Conservation (phyloP, 257 asterid genomes). For the Thymus quinquecostatus region DNA sequence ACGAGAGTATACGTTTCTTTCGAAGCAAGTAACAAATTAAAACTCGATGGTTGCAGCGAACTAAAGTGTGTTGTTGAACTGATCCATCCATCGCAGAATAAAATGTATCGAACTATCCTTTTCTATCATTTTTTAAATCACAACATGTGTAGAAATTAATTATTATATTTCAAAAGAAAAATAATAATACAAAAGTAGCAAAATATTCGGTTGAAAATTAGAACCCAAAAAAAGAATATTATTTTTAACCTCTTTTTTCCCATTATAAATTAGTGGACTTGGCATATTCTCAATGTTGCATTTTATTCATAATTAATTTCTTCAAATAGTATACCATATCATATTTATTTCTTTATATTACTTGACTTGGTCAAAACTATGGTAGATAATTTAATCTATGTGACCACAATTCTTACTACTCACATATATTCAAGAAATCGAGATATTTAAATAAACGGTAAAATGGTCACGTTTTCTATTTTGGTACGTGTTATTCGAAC, state of each 20-base stretch:
- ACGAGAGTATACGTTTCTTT: background rate
- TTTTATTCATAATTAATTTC: background rate
- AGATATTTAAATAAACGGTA: too few relatives aligned
- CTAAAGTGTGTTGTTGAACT: constrained; percentile 53
- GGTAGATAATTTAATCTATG: background rate
- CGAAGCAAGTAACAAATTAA: constrained; percentile 15
- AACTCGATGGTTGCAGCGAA: constrained; percentile 53
- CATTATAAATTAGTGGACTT: constrained; percentile 7
- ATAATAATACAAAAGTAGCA: constrained; percentile 17
- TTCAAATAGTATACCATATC: background rate
- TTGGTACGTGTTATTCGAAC: too few relatives aligned
- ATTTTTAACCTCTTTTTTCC: background rate
- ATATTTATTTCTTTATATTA: background rate
- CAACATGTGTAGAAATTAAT: constrained; percentile 6
- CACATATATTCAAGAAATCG: too few relatives aligned
- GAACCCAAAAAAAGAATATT: constrained; percentile 21
- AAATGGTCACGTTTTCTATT: too few relatives aligned
- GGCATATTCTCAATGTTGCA: background rate
- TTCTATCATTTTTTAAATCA: constrained; percentile 20
- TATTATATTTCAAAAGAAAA: background rate
- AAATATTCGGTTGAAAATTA: background rate
- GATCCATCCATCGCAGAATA: constrained; percentile 51
- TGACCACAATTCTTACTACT: too few relatives aligned
- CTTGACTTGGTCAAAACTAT: constrained; percentile 19
- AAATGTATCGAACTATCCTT: constrained; percentile 32